Percentiles rank a stretch among this genome's conserved stretches.
These are phyloP conservation scores for Remersonia thermophila DNA, from an alignment of 2,329 filamentous ascomycete genomes.

Conservation along the genomic window DNA sequence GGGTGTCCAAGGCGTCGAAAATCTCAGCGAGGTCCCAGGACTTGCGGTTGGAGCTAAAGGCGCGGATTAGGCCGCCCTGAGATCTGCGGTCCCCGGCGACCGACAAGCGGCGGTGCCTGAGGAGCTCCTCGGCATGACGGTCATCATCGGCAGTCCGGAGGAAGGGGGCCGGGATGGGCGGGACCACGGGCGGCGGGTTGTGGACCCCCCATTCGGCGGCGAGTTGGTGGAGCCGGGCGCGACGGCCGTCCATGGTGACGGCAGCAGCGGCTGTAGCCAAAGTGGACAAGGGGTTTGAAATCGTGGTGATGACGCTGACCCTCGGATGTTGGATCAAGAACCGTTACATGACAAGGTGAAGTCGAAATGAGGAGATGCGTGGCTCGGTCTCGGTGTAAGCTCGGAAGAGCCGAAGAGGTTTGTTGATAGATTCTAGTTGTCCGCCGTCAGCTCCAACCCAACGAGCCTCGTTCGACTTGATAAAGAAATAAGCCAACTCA, in stretches of 20 bases:
- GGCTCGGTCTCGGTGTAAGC: no score
- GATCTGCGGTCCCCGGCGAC: conserved; percentile 20
- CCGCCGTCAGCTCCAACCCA: no score
- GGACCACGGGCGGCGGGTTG: conserved; percentile 26
- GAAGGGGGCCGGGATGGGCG: conserved; percentile 27
- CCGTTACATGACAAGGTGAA: no score
- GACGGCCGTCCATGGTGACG: conserved; percentile 25
- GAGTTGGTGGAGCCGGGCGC: conserved; percentile 36
- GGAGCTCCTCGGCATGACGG: conserved; percentile 38
- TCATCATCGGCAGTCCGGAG: conserved; percentile 33
- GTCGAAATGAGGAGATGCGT: no score
- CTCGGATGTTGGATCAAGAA: no score
- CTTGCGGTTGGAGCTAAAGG: conserved; percentile 37
- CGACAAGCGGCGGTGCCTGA: conserved; percentile 32
- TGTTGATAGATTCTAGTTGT: no score
- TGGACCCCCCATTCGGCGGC: conserved; percentile 38
- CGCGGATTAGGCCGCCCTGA: conserved; percentile 24
- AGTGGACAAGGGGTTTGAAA: no score
- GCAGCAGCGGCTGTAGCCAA: no score
- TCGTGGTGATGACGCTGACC: no score
- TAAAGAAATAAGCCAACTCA: no score
- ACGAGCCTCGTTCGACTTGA: no score
- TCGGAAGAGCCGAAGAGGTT: no score
- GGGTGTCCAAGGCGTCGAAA: conserved; percentile 37
- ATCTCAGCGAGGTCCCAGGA: conserved; percentile 41